Evolutionary conservation across 2,329 filamentous ascomycete species (phyloP), one percentile per base, ranked within the genome.

Genomic region (Aspergillus felis): DNA sequence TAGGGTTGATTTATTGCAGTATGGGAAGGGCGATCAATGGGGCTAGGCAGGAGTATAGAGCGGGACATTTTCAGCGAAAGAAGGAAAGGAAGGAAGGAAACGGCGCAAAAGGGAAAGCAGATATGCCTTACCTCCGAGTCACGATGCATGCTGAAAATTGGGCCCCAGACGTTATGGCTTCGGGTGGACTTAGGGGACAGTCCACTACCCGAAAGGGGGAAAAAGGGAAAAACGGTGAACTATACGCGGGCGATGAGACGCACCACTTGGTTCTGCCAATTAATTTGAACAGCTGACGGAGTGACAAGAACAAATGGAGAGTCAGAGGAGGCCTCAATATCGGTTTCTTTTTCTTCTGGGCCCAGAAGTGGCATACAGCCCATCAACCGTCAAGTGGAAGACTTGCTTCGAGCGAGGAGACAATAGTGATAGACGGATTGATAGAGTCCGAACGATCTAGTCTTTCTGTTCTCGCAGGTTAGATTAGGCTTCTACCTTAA

Each of bases 1-100:
- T 63, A 59, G 68, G 62, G 64, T 63, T 64, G 64, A 69, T 61
- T 70, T 68, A 72, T 73, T 72, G 70, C 69, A 72, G 68, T 67
- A 71, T 68, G 66, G 66, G 63, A 17, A 17, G 67, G 69, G 66
- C 68, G 70, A 73, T 73, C 71, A 66, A 68, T 69, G 60, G 68
- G 68, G 64, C 67, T 68, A 57, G 70, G 63, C 44, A 47, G 44
- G 44, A 14, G 22, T 27, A 47, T 24, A 25, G 22, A 46, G 7
- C 20, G 22, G 44, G 44, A 27, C 44, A 47, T 47, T 14, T 14
- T 47, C 20, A 47, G 4, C 20, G 44, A 48, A 50, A 32, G 47
- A 5, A 51, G 44, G 42, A 49, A 42, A 51, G 53, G 50, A 54
- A 54, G 28, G 54, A 61, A 63, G 56, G 53, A 56, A 59, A 57